Evolutionary conservation across 2,329 filamentous ascomycete species (phyloP).

Genomic region (Nannizzia gypsea): DNA sequence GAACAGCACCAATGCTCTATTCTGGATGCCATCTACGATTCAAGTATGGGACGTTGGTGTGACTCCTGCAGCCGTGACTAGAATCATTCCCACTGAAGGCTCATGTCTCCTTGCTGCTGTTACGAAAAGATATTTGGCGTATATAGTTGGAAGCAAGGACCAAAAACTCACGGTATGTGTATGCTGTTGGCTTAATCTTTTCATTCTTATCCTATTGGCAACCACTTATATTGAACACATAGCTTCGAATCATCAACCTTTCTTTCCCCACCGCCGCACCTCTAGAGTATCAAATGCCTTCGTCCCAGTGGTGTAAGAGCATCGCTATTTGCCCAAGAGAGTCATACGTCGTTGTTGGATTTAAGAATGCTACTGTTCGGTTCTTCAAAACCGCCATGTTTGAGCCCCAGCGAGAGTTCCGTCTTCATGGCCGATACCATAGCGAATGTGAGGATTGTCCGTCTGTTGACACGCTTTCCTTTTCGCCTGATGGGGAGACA

Average conservation of each 20-base stretch:
- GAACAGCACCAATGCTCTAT: slow-evolving; percentile 30
- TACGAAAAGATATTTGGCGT: slow-evolving; percentile 28
- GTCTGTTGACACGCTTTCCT: slow-evolving; percentile 31
- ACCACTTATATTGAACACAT: not conserved
- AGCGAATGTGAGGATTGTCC: slow-evolving; percentile 30
- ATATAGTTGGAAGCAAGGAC: slow-evolving; percentile 32
- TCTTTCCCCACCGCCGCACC: slow-evolving; percentile 21
- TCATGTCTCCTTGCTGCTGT: slow-evolving; percentile 31
- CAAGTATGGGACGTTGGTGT: slow-evolving; percentile 32
- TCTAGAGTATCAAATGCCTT: slow-evolving; percentile 32
- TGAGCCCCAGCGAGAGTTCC: slow-evolving; percentile 29
- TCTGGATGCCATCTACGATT: slow-evolving; percentile 30
- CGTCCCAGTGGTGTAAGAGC: slow-evolving; percentile 30
- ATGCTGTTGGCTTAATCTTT: not conserved
- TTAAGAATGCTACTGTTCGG: slow-evolving; percentile 31
- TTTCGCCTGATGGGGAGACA: slow-evolving; percentile 32
- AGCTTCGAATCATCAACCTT: slow-evolving; percentile 32
- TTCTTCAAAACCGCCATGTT: slow-evolving; percentile 29
- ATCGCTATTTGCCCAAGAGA: slow-evolving; percentile 32
- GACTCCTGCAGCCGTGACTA: slow-evolving; percentile 26
- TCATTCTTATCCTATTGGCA: not conserved
- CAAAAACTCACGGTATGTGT: slow-evolving; percentile 31
- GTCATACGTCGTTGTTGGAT: slow-evolving; percentile 32
- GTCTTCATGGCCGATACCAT: slow-evolving; percentile 26
- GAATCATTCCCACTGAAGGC: slow-evolving; percentile 28